phyloP scores from a whole-genome alignment of 2,329 filamentous ascomycete species.

The Chalaropsis ovoidea region DNA sequence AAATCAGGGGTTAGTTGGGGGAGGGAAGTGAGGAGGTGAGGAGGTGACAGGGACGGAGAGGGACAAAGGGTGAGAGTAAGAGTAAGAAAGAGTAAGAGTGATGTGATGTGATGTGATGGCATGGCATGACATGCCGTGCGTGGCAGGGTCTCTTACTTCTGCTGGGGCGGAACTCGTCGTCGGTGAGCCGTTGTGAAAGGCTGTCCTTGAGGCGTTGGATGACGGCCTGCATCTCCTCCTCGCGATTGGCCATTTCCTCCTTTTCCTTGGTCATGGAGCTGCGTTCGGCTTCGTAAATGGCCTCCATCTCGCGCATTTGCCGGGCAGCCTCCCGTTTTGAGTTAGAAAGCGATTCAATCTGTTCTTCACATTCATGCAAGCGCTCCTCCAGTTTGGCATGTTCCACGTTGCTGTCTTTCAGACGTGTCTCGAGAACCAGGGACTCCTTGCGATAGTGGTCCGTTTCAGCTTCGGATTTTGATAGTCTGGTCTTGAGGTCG shows the following conservation, averaged over 20 bases:
- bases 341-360: constrained; percentile 67
- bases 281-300: constrained; percentile 83
- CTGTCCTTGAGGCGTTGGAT: constrained; percentile 89
- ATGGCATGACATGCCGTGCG: constrained; percentile 45
- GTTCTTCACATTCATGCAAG: constrained; percentile 75
- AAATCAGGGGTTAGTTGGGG: neutral
- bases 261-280: constrained; percentile 83
- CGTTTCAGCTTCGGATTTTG: constrained; percentile 65
- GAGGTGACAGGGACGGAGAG: neutral
- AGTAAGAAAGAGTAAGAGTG: constrained; percentile 21
- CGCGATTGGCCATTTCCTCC: constrained; percentile 70
- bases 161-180: constrained; percentile 31
- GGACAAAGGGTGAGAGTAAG: constrained; percentile 31
- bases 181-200: constrained; percentile 60
- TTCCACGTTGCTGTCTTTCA: constrained; percentile 76
- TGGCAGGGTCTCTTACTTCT: constrained; percentile 33
- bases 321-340: constrained; percentile 76
- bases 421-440: constrained; percentile 70
- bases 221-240: constrained; percentile 82
- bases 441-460: constrained; percentile 76
- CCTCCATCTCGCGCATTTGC: constrained; percentile 82
- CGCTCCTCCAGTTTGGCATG: constrained; percentile 81
- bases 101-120: no score
- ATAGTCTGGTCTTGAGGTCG: constrained; percentile 71
- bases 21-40: neutral